Conservation (phyloP, 208 protist genomes). For the Acanthamoeba triangularis region DNA sequence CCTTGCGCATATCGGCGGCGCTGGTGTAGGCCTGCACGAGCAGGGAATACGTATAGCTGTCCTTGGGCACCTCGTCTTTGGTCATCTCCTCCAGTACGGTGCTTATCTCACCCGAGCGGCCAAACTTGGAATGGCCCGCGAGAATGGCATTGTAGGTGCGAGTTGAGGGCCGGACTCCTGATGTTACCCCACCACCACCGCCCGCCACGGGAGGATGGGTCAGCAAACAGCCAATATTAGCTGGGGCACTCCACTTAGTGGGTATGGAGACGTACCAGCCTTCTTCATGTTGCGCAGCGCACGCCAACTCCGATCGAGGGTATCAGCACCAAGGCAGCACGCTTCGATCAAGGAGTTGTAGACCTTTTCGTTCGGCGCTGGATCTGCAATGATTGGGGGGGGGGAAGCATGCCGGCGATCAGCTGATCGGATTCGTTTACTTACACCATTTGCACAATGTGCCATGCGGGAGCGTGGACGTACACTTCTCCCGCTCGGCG, state of each 20-base stretch:
- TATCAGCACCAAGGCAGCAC: background rate
- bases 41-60: slow-evolving; percentile 3
- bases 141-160: slow-evolving; percentile 21
- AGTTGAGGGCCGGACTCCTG: slow-evolving; percentile 1
- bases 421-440: background rate
- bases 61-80: background rate
- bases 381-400: background rate
- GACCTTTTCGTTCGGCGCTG: background rate
- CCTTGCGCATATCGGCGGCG: background rate
- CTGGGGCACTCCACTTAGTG: background rate
- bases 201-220: no score
- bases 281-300: slow-evolving; percentile 16
- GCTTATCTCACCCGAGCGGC: background rate
- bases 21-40: background rate
- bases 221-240: background rate
- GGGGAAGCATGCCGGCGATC: background rate
- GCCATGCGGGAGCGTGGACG: background rate
- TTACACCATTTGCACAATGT: background rate
- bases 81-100: slow-evolving; percentile 4
- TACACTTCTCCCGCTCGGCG: background rate
- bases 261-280: background rate
- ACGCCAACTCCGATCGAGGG: slow-evolving; percentile 14
- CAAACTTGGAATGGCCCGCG: background rate
- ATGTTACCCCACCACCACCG: background rate
- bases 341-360: slow-evolving; percentile 51